phyloP scores from a whole-genome alignment of 805 yeast genomes.

The Saturnispora besseyi region DNA sequence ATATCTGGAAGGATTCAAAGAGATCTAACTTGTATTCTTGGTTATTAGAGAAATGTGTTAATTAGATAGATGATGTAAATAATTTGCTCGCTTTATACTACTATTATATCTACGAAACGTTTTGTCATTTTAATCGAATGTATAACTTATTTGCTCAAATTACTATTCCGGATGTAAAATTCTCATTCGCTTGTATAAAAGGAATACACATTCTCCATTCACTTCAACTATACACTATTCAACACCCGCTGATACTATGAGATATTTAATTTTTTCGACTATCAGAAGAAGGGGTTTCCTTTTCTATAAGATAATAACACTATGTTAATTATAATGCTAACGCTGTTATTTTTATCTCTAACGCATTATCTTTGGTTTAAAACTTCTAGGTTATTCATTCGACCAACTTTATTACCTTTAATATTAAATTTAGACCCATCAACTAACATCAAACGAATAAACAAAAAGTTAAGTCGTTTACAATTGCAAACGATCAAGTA shows the following conservation, averaged over 20 bases:
- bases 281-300: too few species aligned
- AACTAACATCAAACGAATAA: background rate
- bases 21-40: conserved; percentile 61
- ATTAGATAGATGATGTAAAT: conserved; percentile 17
- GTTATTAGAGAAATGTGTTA: conserved; percentile 69
- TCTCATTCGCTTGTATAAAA: background rate
- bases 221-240: too few species aligned
- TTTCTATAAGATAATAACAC: background rate
- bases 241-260: too few species aligned
- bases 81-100: background rate
- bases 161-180: background rate
- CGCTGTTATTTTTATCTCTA: background rate
- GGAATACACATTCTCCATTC: background rate
- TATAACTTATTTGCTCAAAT: background rate
- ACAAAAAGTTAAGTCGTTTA: background rate
- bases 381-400: background rate
- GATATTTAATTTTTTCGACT: too few species aligned
- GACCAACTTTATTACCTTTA: background rate
- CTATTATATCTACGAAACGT: too few species aligned
- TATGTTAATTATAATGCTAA: background rate
- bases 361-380: background rate
- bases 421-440: background rate
- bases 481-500: background rate
- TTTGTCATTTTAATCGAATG: too few species aligned
- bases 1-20: conserved; percentile 45